Base-by-base conservation (phyloP, 768 basidiomycete species). In the Pulveroboletus frians region DNA sequence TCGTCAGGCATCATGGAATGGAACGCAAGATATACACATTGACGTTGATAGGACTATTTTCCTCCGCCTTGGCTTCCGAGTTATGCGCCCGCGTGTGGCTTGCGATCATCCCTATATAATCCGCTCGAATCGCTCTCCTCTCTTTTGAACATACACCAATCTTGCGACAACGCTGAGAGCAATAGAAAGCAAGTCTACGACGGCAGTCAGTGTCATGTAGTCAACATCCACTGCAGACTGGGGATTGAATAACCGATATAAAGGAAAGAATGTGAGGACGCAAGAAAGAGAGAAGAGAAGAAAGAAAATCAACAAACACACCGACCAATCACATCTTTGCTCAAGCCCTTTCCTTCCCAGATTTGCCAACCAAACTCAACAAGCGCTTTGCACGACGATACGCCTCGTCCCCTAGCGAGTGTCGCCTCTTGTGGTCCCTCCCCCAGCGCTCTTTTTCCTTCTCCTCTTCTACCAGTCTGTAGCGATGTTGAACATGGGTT, bases 31-130 rank as follows among this genome's bases (percentile, higher is more conserved):
- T 10, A n/a, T n/a, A n/a, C 76, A 42, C 52, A 87, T 86, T 89
- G 68, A 90, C 80, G 62, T 88, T 89, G 64, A 90, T 89, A 30
- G 87, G 78, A 11, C 77, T 71, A 56, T 80, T 79, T 9, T 75
- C 66, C 54, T 82, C 83, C 20, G 66, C 29, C 66, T 87, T 85
- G 51, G 76, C 66, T n/a, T n/a, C 74, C n/a, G n/a, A n/a, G 6
- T 70, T 63, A 43, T 76, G 71, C 36, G 57, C 58, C 20, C 9
- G 35, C 6, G 9, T n/a, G 9, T 10, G 6, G 23, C 23, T 21
- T 58, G 52, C 34, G 39, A 30, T 8, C 58, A 59, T 59, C 39
- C 9, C 39, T 31, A 23, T 50, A 30, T 50, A 14, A 43, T 30
- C 34, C 15, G 32, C 39, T 34, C 43, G 9, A 40, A 23, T 45